These are phyloP conservation scores for Puccinia novopanici DNA, from an alignment of 1,284 basidiomycete genomes.

Conservation along the genomic window DNA sequence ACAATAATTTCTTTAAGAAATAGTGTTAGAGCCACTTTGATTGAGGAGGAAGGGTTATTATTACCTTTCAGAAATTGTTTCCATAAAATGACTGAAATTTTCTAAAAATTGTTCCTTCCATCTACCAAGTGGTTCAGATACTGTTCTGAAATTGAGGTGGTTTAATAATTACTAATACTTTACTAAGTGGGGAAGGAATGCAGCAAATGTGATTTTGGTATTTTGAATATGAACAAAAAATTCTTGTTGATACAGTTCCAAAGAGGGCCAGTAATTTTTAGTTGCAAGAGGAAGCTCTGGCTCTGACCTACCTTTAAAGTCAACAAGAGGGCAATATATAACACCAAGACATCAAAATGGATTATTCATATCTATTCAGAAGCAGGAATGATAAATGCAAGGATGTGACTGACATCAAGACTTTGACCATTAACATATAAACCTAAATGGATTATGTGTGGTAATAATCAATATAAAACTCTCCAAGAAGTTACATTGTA, in stretches of 20 bases:
- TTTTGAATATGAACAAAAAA: not conserved
- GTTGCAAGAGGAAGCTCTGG: not conserved
- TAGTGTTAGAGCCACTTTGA: not conserved
- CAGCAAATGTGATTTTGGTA: not conserved
- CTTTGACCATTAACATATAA: no score
- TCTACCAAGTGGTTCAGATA: not conserved
- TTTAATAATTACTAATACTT: constrained; percentile 6
- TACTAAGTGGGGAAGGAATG: not conserved
- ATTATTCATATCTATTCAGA: not conserved
- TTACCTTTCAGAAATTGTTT: not conserved
- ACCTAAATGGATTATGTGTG: no score
- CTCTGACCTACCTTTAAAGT: no score
- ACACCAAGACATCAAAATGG: not conserved
- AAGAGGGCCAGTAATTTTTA: not conserved
- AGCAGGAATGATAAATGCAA: no score
- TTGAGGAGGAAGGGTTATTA: not conserved
- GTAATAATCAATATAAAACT: no score
- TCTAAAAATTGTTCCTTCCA: not conserved
- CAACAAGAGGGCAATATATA: not conserved
- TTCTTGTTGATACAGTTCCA: not conserved
- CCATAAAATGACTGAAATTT: not conserved
- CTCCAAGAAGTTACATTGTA: no score
- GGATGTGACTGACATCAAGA: no score
- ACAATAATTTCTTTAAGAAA: not conserved
- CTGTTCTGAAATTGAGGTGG: not conserved